phyloP scores from a whole-genome alignment of 306 rosid species.

The Sechiopsis laciniata region DNA sequence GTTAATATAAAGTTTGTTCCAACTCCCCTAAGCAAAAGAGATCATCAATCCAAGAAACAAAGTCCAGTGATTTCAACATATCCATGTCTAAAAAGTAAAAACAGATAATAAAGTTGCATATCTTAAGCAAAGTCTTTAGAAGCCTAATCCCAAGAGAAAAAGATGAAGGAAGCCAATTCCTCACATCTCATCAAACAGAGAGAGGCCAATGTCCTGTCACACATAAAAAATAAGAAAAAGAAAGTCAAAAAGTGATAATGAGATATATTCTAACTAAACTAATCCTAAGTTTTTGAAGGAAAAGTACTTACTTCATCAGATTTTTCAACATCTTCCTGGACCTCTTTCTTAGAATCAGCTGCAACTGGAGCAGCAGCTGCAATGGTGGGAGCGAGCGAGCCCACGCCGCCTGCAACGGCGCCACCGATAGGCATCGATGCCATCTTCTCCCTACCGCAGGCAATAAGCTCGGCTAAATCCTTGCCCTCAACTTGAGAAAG shows the following conservation, averaged over 20 bases:
- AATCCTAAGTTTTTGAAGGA: not conserved
- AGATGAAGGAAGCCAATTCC: not conserved
- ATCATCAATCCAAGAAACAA: not conserved
- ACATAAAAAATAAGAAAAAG: not conserved
- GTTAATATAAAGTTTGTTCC: not conserved
- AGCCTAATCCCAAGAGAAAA: conserved; percentile 1
- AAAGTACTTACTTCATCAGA: conserved; percentile 53
- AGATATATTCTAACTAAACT: not conserved
- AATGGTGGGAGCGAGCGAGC: conserved; percentile 15
- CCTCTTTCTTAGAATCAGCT: conserved; percentile 60
- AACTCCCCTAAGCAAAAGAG: not conserved
- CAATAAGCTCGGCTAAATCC: conserved; percentile 59
- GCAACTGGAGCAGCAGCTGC: conserved; percentile 23
- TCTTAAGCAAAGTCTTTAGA: not conserved
- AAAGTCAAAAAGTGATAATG: not conserved
- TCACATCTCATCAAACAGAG: not conserved
- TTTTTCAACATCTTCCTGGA: conserved; percentile 54
- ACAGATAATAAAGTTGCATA: not conserved
- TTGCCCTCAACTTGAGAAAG: conserved; percentile 51
- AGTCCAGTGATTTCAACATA: not conserved
- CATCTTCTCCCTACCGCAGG: conserved; percentile 54
- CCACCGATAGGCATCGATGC: conserved; percentile 50
- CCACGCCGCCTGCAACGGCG: not conserved
- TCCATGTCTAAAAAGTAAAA: not conserved
- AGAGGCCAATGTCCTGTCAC: not conserved